phyloP scores from a whole-genome alignment of 1,139 yeast species.

The Pichia inconspicua region DNA sequence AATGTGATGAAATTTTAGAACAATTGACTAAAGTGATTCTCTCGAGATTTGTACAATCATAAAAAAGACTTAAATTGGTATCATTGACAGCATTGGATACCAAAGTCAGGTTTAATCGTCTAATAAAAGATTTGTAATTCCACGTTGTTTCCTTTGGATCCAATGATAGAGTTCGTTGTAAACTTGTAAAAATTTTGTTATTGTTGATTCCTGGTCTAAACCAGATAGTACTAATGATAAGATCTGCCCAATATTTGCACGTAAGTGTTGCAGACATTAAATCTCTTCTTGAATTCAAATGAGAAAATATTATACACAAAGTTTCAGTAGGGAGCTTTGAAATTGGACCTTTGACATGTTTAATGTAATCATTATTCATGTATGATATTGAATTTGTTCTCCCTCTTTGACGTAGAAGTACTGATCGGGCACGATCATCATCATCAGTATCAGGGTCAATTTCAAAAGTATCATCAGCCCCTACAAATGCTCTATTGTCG shows the following conservation, averaged over 20 bases:
- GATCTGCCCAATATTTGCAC: constrained; percentile 74
- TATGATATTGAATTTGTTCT: constrained; percentile 18
- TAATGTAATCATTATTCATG: constrained; percentile 5
- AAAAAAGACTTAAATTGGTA: constrained; percentile 44
- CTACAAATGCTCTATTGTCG: constrained; percentile 6
- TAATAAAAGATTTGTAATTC: constrained; percentile 68
- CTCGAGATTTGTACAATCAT: constrained; percentile 71
- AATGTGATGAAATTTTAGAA: constrained; percentile 50
- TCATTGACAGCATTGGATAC: constrained; percentile 66
- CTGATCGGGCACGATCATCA: constrained; percentile 25
- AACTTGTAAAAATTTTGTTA: constrained; percentile 39
- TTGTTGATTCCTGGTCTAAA: constrained; percentile 76
- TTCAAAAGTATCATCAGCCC: constrained; percentile 16
- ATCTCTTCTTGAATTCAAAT: constrained; percentile 56
- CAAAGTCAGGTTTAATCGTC: constrained; percentile 72
- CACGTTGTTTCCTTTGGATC: constrained; percentile 48
- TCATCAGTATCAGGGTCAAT: constrained; percentile 27
- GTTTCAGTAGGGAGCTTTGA: constrained; percentile 71
- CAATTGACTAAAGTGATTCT: constrained; percentile 82
- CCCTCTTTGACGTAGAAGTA: constrained; percentile 22
- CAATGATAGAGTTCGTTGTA: constrained; percentile 47
- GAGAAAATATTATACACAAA: constrained; percentile 59
- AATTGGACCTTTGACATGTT: constrained; percentile 17
- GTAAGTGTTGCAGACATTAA: constrained; percentile 64
- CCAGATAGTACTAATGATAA: constrained; percentile 79